These are phyloP conservation scores for Pyrrhoderma noxium DNA, from an alignment of 1,284 basidiomycete genomes.

Conservation along the genomic window DNA sequence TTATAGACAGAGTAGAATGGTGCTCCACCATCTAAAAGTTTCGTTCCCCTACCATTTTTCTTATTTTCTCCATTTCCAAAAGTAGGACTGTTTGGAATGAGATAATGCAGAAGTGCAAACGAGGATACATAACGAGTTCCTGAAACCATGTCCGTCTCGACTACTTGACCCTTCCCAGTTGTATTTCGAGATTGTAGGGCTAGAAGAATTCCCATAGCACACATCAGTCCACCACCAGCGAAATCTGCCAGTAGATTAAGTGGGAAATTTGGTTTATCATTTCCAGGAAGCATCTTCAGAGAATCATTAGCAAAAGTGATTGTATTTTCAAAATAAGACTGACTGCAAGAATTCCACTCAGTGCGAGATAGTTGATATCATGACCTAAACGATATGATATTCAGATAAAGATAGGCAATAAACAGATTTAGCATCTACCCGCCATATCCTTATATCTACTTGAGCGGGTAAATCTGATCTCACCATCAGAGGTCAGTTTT, in stretches of 20 bases:
- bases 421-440: slow-evolving; percentile 33
- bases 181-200: slow-evolving; percentile 62
- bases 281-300: slow-evolving; percentile 59
- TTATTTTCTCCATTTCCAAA: slow-evolving; percentile 23
- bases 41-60: slow-evolving; percentile 48
- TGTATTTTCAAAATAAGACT: not conserved
- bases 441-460: slow-evolving; percentile 62
- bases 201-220: slow-evolving; percentile 67
- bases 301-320: not conserved
- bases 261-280: slow-evolving; percentile 63
- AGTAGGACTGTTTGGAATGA: slow-evolving; percentile 28
- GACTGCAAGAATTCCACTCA: slow-evolving; percentile 72
- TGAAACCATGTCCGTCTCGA: slow-evolving; percentile 78
- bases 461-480: slow-evolving; percentile 49
- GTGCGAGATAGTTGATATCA: slow-evolving; percentile 82
- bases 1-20: slow-evolving; percentile 75
- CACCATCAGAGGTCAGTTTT: not conserved
- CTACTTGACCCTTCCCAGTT: slow-evolving; percentile 65
- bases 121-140: slow-evolving; percentile 72
- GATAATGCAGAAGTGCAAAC: slow-evolving; percentile 55
- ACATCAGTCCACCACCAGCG: slow-evolving; percentile 73
- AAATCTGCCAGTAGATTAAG: slow-evolving; percentile 77
- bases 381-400: slow-evolving; percentile 43
- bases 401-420: not conserved
- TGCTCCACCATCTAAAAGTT: slow-evolving; percentile 69